Percentiles rank a stretch among this genome's conserved stretches.
Conservation (phyloP, 2,329 filamentous ascomycete species). For the Hypomyces rosellus region DNA sequence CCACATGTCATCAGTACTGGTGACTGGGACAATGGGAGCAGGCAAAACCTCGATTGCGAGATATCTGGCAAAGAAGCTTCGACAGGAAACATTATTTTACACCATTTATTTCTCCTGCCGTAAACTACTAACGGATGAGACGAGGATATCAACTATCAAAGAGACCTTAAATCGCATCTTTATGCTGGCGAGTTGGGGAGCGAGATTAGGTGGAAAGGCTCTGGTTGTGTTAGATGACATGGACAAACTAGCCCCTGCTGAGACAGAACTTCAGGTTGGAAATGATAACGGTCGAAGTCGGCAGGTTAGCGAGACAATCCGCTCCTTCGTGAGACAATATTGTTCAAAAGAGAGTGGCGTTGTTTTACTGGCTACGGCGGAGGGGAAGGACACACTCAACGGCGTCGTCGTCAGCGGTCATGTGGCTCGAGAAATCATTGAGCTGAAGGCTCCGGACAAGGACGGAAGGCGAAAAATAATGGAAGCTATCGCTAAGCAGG, state of each 20-base stretch:
- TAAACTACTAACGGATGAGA: conserved; percentile 85
- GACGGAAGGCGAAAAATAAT: conserved; percentile 78
- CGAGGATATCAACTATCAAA: conserved; percentile 80
- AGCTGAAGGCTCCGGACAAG: conserved; percentile 86
- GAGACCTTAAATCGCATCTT: conserved; percentile 81
- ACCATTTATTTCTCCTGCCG: conserved; percentile 81
- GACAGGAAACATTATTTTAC: conserved; percentile 69
- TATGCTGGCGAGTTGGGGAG: conserved; percentile 85
- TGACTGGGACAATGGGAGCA: conserved; percentile 83
- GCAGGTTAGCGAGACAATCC: conserved; percentile 84
- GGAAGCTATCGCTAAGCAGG: conserved; percentile 64
- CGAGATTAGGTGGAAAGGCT: conserved; percentile 74
- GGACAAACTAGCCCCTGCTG: conserved; percentile 84
- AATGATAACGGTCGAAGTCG: conserved; percentile 90
- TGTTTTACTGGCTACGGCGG: conserved; percentile 82
- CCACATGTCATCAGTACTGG: conserved; percentile 79
- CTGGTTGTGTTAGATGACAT: conserved; percentile 88
- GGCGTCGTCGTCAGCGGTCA: conserved; percentile 86
- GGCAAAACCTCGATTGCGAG: conserved; percentile 82
- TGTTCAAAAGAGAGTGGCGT: conserved; percentile 75
- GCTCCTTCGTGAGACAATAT: conserved; percentile 75
- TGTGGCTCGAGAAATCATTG: conserved; percentile 84
- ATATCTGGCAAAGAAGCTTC: conserved; percentile 66
- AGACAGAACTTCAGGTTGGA: conserved; percentile 89
- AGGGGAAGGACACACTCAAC: conserved; percentile 88